phyloP scores from a whole-genome alignment of 2,329 filamentous ascomycete species.

The Colletotrichum orbiculare region DNA sequence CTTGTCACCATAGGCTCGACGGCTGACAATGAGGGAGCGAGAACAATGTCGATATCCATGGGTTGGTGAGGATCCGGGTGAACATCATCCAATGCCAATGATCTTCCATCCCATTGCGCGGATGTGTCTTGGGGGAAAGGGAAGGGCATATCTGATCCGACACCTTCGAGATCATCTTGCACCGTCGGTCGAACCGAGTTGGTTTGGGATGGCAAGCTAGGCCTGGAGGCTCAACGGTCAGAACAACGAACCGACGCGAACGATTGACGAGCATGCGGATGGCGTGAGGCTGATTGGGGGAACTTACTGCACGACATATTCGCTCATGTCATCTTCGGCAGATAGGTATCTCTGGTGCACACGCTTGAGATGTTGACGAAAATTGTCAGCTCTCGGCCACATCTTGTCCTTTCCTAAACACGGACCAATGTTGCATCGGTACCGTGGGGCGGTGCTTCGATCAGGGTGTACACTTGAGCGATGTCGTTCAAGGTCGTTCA shows the following conservation, averaged over 20 bases:
- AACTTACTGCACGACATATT: constrained; percentile 46
- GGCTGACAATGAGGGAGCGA: constrained; percentile 20
- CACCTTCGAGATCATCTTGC: constrained; percentile 28
- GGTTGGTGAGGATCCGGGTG: constrained; percentile 6
- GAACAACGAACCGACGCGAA: too few species aligned
- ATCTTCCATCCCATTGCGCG: background rate
- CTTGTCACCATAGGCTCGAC: background rate
- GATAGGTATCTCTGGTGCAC: constrained; percentile 65
- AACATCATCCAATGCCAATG: constrained; percentile 14
- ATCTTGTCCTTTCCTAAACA: constrained; percentile 73
- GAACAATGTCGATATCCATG: constrained; percentile 21
- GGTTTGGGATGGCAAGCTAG: too few species aligned
- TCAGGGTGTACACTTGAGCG: constrained; percentile 75
- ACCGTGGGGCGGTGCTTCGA: constrained; percentile 61
- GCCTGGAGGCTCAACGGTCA: too few species aligned
- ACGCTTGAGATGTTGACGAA: constrained; percentile 79
- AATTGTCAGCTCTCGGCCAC: constrained; percentile 89
- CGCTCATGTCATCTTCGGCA: constrained; percentile 51
- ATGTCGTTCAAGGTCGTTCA: constrained; percentile 86
- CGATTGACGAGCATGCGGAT: too few species aligned
- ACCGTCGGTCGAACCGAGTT: background rate
- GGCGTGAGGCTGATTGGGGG: too few species aligned
- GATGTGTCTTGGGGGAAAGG: background rate
- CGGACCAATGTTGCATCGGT: constrained; percentile 66
- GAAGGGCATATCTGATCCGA: constrained; percentile 13